phyloP scores from a whole-genome alignment of 352 stramenopile genomes.

The Globisporangium emineosum region DNA sequence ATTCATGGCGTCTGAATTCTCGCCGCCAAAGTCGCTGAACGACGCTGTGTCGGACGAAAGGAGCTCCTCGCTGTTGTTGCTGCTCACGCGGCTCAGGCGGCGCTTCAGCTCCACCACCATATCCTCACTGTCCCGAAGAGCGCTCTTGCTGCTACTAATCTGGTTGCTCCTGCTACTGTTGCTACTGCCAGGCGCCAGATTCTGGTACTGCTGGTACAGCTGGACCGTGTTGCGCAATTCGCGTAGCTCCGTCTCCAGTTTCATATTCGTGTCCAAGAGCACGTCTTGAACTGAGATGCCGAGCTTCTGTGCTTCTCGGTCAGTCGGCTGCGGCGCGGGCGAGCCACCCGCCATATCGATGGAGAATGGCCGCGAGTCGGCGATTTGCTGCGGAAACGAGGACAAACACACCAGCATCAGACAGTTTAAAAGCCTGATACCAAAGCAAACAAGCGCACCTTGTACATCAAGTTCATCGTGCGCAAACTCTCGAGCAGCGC shows the following conservation, averaged over 20 bases:
- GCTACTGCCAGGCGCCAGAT: neutral
- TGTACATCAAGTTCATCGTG: slow-evolving; percentile 67
- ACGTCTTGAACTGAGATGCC: slow-evolving; percentile 47
- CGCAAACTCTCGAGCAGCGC: slow-evolving; percentile 63
- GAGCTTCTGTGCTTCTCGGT: slow-evolving; percentile 22
- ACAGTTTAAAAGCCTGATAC: neutral
- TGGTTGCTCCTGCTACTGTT: slow-evolving; percentile 19
- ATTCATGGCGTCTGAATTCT: slow-evolving; percentile 21
- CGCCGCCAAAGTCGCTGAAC: slow-evolving; percentile 19
- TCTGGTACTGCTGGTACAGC: slow-evolving; percentile 11
- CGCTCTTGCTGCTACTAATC: neutral
- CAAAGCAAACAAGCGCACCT: slow-evolving; percentile 23
- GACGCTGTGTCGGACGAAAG: slow-evolving; percentile 20
- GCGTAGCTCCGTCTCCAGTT: slow-evolving; percentile 40
- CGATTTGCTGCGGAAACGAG: slow-evolving; percentile 39
- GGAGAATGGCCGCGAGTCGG: slow-evolving; percentile 48
- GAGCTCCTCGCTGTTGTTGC: slow-evolving; percentile 25
- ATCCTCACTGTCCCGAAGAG: slow-evolving; percentile 24
- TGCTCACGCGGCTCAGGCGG: slow-evolving; percentile 28
- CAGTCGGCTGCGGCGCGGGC: slow-evolving; percentile 18
- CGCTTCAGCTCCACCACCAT: slow-evolving; percentile 27
- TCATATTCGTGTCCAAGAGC: slow-evolving; percentile 53
- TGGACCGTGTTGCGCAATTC: slow-evolving; percentile 27
- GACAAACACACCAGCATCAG: neutral
- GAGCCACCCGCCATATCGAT: slow-evolving; percentile 18